A percentile compares a stretch with the other conserved stretches of the same genome.
phyloP scores from a whole-genome alignment of 768 basidiomycete species.

The Kwoniella europaea region DNA sequence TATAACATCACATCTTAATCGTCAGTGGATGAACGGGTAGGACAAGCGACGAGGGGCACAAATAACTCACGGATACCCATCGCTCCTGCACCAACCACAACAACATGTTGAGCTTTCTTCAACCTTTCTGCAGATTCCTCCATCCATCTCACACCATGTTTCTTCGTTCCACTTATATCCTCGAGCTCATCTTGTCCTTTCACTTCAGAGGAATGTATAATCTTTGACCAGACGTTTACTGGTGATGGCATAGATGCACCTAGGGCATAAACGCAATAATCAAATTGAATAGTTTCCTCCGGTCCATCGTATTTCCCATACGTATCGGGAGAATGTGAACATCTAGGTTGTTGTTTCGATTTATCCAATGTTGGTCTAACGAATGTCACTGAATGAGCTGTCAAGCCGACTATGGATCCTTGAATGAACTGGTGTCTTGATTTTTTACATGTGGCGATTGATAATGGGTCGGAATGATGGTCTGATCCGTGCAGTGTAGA shows the following conservation, averaged over 20 bases:
- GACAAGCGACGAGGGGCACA: not conserved
- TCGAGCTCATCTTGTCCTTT: slow-evolving; percentile 17
- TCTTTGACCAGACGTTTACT: slow-evolving; percentile 51
- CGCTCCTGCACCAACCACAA: slow-evolving; percentile 60
- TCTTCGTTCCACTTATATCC: slow-evolving; percentile 49
- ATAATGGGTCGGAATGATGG: slow-evolving; percentile 1
- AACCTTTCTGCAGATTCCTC: slow-evolving; percentile 47
- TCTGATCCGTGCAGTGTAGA: slow-evolving; percentile 1
- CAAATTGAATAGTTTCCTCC: slow-evolving; percentile 53
- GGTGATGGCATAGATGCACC: slow-evolving; percentile 55
- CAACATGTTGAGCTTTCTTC: slow-evolving; percentile 49
- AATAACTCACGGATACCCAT: slow-evolving; percentile 57
- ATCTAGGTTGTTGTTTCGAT: slow-evolving; percentile 11
- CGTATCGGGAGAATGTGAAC: slow-evolving; percentile 12
- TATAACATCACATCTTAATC: slow-evolving; percentile 7
- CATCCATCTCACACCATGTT: slow-evolving; percentile 54
- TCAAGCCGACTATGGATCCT: slow-evolving; percentile 33
- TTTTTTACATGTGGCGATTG: slow-evolving; percentile 1
- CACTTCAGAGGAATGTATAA: slow-evolving; percentile 23
- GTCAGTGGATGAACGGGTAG: not conserved
- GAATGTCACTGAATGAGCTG: slow-evolving; percentile 40
- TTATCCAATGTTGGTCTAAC: slow-evolving; percentile 21
- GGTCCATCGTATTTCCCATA: slow-evolving; percentile 33
- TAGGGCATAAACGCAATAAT: slow-evolving; percentile 56
- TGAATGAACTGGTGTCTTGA: slow-evolving; percentile 36